Evolutionary conservation across 31 red algal genomes (phyloP), one percentile per base, ranked within the genome.

Genomic region (Asparagopsis taxiformis): DNA sequence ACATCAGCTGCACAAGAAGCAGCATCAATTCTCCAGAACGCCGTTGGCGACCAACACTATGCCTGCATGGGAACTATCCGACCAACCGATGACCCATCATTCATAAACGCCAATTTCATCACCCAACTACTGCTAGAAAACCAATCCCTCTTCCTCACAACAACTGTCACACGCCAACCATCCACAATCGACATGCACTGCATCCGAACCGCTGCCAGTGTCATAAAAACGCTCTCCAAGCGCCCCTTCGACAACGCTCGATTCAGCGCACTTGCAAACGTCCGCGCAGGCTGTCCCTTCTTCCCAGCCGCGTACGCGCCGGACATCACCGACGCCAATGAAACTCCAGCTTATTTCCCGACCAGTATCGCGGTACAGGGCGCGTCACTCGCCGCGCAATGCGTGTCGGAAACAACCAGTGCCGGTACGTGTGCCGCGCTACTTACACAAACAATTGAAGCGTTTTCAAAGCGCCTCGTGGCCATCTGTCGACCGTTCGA

Each of bases 221-320:
- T 50, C 34, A 68, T 68, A 24, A 9, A 25, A 32, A 17, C 17
- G 21, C 37, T 68, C 37, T 21, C 64, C 37, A 11, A 22, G 8
- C 21, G 21, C 21, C 16, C 16, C 0, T 17, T 68, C 8, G n/a
- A 32, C 5, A 68, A 68, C n/a, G 13, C 49, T 4, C 31, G 64
- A 3, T 68, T 68, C 41, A 19, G 36, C 5, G 64, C 64, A 16
- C 64, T 68, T 21, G 34, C 37, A 5, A 68, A 68, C 64, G 37
- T 68, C 20, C 64, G 32, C 30, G 21, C 64, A 48, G 64, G 17
- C 0, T 21, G 64, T 7, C 64, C 64, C 0, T 68, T 68, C 64
- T 43, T 68, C 41, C 64, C 64, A 16, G 64, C 37, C 21, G 41
- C 64, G 0, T 68, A 48, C 41, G 31, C 64, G 21, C 52, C 52